A percentile compares a stretch with the other conserved stretches of the same genome.
phyloP scores from a whole-genome alignment of 352 stramenopile species.

The Phytophthora cactorum region DNA sequence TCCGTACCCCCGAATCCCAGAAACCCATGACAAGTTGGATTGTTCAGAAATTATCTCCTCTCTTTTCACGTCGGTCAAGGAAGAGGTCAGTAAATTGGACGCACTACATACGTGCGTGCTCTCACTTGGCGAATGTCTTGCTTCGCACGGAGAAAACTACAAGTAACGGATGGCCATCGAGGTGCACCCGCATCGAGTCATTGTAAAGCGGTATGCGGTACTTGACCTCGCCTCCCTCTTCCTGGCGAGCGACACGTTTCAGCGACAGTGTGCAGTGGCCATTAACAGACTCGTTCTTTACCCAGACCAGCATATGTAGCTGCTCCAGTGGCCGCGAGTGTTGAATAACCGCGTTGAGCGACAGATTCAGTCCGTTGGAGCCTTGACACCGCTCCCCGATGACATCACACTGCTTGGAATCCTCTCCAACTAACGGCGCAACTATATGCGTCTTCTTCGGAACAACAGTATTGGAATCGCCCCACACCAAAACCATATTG shows the following conservation, averaged over 20 bases:
- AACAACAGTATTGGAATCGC: slow-evolving; percentile 68
- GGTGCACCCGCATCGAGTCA: slow-evolving; percentile 80
- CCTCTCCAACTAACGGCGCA: slow-evolving; percentile 76
- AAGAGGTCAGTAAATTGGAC: slow-evolving; percentile 26
- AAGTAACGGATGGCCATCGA: slow-evolving; percentile 71
- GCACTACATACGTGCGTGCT: slow-evolving; percentile 29
- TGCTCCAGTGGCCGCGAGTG: slow-evolving; percentile 74
- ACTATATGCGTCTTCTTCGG: slow-evolving; percentile 82
- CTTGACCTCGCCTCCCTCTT: slow-evolving; percentile 73
- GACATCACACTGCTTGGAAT: slow-evolving; percentile 80
- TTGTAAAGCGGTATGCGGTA: slow-evolving; percentile 82
- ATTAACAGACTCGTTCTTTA: slow-evolving; percentile 80
- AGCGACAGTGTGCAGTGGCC: slow-evolving; percentile 85
- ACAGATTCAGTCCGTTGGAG: slow-evolving; percentile 60
- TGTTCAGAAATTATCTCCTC: slow-evolving; percentile 37
- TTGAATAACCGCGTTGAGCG: slow-evolving; percentile 78
- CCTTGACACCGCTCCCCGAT: slow-evolving; percentile 70
- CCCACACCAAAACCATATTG: slow-evolving; percentile 79
- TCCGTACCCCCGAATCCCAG: slow-evolving; percentile 4
- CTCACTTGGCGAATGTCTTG: slow-evolving; percentile 86
- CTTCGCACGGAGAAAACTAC: slow-evolving; percentile 80
- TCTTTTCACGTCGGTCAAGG: slow-evolving; percentile 20
- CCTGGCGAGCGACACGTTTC: slow-evolving; percentile 74
- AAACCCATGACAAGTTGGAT: slow-evolving; percentile 15
- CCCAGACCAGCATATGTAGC: slow-evolving; percentile 87